Evolutionary conservation across 2,329 filamentous ascomycete genomes (phyloP).

Genomic region (Scytalidium lignicola): DNA sequence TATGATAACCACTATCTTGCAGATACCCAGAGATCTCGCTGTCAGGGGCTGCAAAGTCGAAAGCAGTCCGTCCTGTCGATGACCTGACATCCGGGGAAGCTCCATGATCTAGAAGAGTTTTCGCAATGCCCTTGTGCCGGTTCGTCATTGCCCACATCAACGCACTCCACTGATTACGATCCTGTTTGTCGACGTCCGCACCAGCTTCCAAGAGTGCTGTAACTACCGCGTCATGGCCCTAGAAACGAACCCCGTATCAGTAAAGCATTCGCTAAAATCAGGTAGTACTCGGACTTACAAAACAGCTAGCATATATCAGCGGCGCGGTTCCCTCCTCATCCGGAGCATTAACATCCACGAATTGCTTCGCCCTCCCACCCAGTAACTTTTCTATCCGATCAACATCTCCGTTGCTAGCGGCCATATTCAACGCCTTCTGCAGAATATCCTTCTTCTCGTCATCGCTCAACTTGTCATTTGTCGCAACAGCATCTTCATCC

Average conservation of each 20-base stretch:
- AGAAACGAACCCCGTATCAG: slow-evolving; percentile 14
- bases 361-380: slow-evolving; percentile 65
- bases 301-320: slow-evolving; percentile 95
- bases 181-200: slow-evolving; percentile 85
- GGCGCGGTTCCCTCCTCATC: slow-evolving; percentile 97
- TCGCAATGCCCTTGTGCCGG: slow-evolving; percentile 91
- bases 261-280: neutral
- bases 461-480: slow-evolving; percentile 66
- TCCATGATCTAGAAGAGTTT: slow-evolving; percentile 84
- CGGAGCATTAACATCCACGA: slow-evolving; percentile 78
- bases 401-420: slow-evolving; percentile 91
- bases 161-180: slow-evolving; percentile 94
- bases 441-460: slow-evolving; percentile 76
- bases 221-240: slow-evolving; percentile 89
- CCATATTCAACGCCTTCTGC: slow-evolving; percentile 88
- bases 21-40: slow-evolving; percentile 96
- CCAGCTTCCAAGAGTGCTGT: slow-evolving; percentile 78
- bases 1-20: slow-evolving; percentile 88
- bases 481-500: slow-evolving; percentile 74
- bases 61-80: slow-evolving; percentile 85
- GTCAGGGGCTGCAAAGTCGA: slow-evolving; percentile 91
- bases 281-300: slow-evolving; percentile 53
- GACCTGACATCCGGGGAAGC: slow-evolving; percentile 96
- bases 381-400: slow-evolving; percentile 74
- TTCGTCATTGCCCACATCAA: slow-evolving; percentile 99